Evolutionary conservation across 1,284 basidiomycete genomes (phyloP).

Genomic region (Ustilago curta): DNA sequence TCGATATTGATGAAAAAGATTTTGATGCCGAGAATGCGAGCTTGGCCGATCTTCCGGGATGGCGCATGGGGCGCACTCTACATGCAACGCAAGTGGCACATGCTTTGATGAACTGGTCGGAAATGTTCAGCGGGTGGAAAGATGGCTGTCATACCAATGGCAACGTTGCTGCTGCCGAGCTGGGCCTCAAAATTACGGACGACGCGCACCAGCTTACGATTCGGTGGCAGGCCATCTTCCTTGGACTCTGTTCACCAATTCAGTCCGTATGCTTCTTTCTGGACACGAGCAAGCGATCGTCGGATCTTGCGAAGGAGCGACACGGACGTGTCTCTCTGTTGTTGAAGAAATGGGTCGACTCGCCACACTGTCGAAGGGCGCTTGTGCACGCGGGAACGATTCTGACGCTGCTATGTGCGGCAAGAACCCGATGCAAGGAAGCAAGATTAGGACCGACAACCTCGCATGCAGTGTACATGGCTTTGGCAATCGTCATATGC

Average conservation of each 20-base stretch:
- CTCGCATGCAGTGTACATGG: constrained; percentile 34
- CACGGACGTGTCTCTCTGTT: constrained; percentile 17
- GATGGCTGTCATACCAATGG: constrained; percentile 7
- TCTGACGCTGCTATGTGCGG: constrained; percentile 23
- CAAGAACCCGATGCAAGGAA: background rate
- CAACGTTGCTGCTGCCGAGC: constrained; percentile 1
- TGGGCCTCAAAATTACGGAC: constrained; percentile 29
- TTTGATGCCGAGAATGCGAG: constrained; percentile 17
- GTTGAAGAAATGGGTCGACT: constrained; percentile 26
- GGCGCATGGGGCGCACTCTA: constrained; percentile 32
- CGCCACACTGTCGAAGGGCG: constrained; percentile 29
- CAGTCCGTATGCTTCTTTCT: constrained; percentile 39
- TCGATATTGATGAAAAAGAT: constrained; percentile 26
- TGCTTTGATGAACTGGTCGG: constrained; percentile 49
- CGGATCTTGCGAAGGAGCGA: constrained; percentile 1
- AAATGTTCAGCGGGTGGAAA: constrained; percentile 40
- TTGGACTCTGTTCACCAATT: constrained; percentile 32
- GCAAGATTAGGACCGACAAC: constrained; percentile 24
- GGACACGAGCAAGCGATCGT: constrained; percentile 4
- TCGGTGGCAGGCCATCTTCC: constrained; percentile 44
- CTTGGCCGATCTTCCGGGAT: constrained; percentile 34
- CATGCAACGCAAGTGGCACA: constrained; percentile 33
- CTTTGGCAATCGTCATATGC: constrained; percentile 21
- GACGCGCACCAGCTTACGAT: constrained; percentile 32
- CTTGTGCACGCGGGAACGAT: constrained; percentile 44